Evolutionary conservation across 352 stramenopile genomes (phyloP), one percentile per base, ranked within the genome.

Genomic region (Pythium chondricola): DNA sequence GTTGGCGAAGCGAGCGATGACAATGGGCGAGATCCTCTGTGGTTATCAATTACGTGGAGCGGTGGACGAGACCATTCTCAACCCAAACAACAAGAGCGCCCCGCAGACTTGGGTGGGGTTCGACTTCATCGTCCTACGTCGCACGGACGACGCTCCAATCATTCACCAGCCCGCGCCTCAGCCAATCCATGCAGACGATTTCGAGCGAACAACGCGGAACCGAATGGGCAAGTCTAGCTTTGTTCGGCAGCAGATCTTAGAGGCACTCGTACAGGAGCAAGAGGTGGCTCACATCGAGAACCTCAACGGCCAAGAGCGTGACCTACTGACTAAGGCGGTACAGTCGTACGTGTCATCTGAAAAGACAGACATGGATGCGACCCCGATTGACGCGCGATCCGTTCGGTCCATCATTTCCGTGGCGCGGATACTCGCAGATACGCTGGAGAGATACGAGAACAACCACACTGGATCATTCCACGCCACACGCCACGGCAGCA

Each of bases 121-220:
- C 2, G 80, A 95, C 52, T 51, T 89, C 36, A 66, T 95, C 32
- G 59, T 94, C 13, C 56, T 92, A 0, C 74, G 83, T 13, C 71
- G 61, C 21, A 55, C 67, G 16, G 48, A 61, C 16, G 48, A 36
- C 3, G 16, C 27, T 6, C 45, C 62, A 4, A 53, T 55, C 29
- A 30, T 62, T 6, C 66, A 71, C 16, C 51, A 61, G 17, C 50
- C 56, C 1, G 29, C 51, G 3, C 54, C 56, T 18, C 51, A 54
- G 24, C 58, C 42, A 3, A 53, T 81, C 6, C 61, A 65, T 13
- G 49, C 43, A 21, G 58, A 73, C 13, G 61, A 81, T 41, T 85
- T 85, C 43, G 70, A 85, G 35, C 70, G 65, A 14, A 79, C 70
- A 16, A 74, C 67, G 4, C 65, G 64, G 26, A 79, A 54, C 37